phyloP scores from a whole-genome alignment of 768 basidiomycete genomes.

The Russula emetica region DNA sequence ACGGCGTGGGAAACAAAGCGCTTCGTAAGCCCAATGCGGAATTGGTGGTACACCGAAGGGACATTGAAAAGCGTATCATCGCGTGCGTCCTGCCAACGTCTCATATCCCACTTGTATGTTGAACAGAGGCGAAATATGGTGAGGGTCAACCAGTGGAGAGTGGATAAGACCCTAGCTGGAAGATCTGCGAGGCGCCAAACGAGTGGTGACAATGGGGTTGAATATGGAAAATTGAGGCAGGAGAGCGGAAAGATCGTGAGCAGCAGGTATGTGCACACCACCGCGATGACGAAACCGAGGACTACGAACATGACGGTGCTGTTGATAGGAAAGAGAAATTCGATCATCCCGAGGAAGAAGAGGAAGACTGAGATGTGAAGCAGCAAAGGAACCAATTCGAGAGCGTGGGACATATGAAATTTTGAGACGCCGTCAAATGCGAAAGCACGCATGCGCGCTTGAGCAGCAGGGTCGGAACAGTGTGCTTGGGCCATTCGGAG shows the following conservation, averaged over 20 bases:
- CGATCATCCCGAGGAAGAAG: conserved; percentile 24
- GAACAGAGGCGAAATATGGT: background rate
- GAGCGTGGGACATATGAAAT: conserved; percentile 12
- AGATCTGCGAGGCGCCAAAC: conserved; percentile 14
- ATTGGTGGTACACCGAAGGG: conserved; percentile 10
- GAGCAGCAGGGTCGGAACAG: conserved; percentile 9
- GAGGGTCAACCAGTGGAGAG: conserved; percentile 8
- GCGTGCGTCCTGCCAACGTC: conserved; percentile 6
- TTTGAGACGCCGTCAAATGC: conserved; percentile 16
- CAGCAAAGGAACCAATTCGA: conserved; percentile 18
- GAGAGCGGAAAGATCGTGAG: conserved; percentile 22
- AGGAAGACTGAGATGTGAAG: conserved; percentile 24
- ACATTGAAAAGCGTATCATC: conserved; percentile 9
- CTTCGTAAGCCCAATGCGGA: conserved; percentile 6
- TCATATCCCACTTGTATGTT: conserved; percentile 3
- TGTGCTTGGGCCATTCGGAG: conserved; percentile 9
- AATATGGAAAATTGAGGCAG: conserved; percentile 23
- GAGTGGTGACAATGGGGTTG: conserved; percentile 22
- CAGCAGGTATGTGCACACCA: conserved; percentile 5
- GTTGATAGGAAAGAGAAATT: conserved; percentile 24
- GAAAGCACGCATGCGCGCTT: conserved; percentile 14
- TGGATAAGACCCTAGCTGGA: conserved; percentile 2
- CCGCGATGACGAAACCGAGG: conserved; percentile 5
- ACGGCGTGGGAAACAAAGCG: background rate
- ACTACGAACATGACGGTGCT: conserved; percentile 13